Evolutionary conservation across 257 asterid species (phyloP).

Genomic region (Primulina eburnea): DNA sequence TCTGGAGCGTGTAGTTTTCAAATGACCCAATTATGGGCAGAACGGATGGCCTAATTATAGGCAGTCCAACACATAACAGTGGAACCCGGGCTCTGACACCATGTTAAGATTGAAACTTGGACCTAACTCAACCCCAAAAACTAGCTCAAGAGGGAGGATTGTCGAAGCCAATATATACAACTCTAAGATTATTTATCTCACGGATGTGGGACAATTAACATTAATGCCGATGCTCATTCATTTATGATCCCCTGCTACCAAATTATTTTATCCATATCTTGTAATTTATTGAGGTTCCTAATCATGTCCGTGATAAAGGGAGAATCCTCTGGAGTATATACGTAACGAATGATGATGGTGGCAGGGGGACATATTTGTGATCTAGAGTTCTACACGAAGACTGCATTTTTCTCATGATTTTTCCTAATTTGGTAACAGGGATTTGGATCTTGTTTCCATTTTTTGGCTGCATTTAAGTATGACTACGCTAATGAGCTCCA

Average conservation of each 20-base stretch:
- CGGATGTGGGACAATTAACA: too few relatives aligned
- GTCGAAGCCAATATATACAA: too few relatives aligned
- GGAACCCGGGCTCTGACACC: too few relatives aligned
- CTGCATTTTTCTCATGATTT: not conserved
- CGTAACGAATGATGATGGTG: not conserved
- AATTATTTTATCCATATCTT: not conserved
- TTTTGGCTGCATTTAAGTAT: not conserved
- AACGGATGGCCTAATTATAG: too few relatives aligned
- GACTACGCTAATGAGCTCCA: not conserved
- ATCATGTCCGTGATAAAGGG: conserved; percentile 3
- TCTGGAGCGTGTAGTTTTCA: too few relatives aligned
- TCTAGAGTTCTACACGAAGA: not conserved
- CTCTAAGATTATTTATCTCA: too few relatives aligned
- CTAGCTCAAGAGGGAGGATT: too few relatives aligned
- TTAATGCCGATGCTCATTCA: not conserved
- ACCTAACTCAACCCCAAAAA: too few relatives aligned
- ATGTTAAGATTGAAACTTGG: too few relatives aligned
- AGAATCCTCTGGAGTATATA: conserved; percentile 9
- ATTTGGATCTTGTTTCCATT: conserved; percentile 7
- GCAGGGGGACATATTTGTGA: not conserved
- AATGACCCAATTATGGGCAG: too few relatives aligned
- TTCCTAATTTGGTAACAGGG: not conserved
- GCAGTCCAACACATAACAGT: too few relatives aligned
- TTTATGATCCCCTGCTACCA: not conserved
- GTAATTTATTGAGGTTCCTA: not conserved